These are phyloP conservation scores for Pyrenophora graminea DNA, from an alignment of 2,329 filamentous ascomycete species.

Conservation along the genomic window DNA sequence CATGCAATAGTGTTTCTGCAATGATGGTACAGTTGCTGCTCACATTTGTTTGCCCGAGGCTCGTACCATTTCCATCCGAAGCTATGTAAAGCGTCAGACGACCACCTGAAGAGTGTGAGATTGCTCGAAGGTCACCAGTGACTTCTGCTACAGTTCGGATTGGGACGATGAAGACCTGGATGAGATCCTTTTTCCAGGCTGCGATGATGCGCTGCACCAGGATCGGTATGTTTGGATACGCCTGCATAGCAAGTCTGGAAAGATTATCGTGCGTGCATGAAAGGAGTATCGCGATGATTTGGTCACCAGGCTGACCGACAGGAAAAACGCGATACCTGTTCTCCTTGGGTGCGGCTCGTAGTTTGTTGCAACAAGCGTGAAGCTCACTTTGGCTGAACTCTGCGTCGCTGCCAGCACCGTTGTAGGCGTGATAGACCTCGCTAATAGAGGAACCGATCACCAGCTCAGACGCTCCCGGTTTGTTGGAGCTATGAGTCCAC, in stretches of 20 bases:
- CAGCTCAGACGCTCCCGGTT: slow-evolving; percentile 22
- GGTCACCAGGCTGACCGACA: slow-evolving; percentile 49
- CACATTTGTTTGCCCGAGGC: slow-evolving; percentile 33
- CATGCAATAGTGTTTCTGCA: slow-evolving; percentile 43
- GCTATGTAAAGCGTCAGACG: slow-evolving; percentile 39
- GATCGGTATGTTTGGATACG: slow-evolving; percentile 51
- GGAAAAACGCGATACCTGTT: slow-evolving; percentile 50
- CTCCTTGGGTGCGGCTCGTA: slow-evolving; percentile 49
- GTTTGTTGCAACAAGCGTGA: slow-evolving; percentile 52
- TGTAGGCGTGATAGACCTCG: slow-evolving; percentile 51
- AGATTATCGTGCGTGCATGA: slow-evolving; percentile 46
- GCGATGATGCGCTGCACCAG: slow-evolving; percentile 35
- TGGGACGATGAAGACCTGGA: slow-evolving; percentile 42
- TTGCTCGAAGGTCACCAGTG: slow-evolving; percentile 45
- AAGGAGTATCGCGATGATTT: slow-evolving; percentile 49
- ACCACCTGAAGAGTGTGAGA: slow-evolving; percentile 39
- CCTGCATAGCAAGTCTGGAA: slow-evolving; percentile 45
- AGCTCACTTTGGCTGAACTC: slow-evolving; percentile 58
- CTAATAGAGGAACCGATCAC: slow-evolving; percentile 19
- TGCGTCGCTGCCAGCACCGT: slow-evolving; percentile 49
- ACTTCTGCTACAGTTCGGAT: slow-evolving; percentile 36
- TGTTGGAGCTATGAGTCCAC: slow-evolving; percentile 18
- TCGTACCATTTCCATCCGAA: slow-evolving; percentile 33
- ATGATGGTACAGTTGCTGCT: slow-evolving; percentile 42
- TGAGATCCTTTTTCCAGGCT: slow-evolving; percentile 40